Evolutionary conservation across 345 rosid genomes (phyloP), one percentile per base, ranked within the genome.

Genomic region (Stellera chamaejasme): DNA sequence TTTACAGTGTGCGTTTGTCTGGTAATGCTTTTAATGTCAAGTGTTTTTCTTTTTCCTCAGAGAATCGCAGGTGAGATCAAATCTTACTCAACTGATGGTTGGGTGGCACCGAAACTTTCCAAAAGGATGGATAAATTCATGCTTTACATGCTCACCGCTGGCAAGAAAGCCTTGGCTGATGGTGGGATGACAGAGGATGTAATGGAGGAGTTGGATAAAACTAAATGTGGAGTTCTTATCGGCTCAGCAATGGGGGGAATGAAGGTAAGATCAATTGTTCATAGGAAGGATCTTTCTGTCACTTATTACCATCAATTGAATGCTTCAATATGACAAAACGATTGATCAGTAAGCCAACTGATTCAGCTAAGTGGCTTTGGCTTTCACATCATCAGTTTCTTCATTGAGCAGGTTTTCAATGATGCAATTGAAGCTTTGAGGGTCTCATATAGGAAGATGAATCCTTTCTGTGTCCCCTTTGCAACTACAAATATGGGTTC

Each of bases 401-500:
- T 52, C 48, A 55, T 59, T 64, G 42, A 52, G 63, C 79, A 91
- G 98, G 97, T 92, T 53, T 92, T 92, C 72, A 50, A 79, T 56
- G 98, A 92, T 75, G 93, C 87, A 14, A 77, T 92, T 67, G 90
- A 88, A 73, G 98, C 98, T 63, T 68, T 92, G 62, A 84, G 82
- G 79, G 73, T 84, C 69, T 86, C 95, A 12, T 86, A 92, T 72
- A 80, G 62, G 80, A 92, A 92, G 72, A 81, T 92, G 96, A 92
- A 86, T 74, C 98, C 93, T 48, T 92, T 92, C 56, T 88, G 92
- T 51, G 93, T 92, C 50, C 98, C 98, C 58, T 89, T 85, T 69
- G 96, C 98, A 3, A 86, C 96, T 60, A 85, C 98, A 63, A 92
- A 92, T 70, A 92, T 92, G 98, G 98, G 98, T 68, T 92, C 98